phyloP scores from a whole-genome alignment of 169 alveolate genomes.

The Perkinsus chesapeaki region DNA sequence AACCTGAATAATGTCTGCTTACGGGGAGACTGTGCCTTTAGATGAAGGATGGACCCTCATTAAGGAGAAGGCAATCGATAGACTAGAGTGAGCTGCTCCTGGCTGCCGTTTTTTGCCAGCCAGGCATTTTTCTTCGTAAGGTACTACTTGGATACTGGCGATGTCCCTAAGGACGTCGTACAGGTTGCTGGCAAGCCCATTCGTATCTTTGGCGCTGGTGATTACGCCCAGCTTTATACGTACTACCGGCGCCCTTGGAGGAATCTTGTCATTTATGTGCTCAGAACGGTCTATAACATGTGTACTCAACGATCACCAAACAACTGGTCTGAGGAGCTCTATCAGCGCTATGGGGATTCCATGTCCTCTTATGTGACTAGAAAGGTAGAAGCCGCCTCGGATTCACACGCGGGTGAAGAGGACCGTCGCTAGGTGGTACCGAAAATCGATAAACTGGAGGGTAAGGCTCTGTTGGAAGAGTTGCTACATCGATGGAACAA shows the following conservation, averaged over 20 bases:
- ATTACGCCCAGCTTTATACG: slow-evolving; percentile 32
- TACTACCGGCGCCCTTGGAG: not conserved
- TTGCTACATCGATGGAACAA: slow-evolving; percentile 52
- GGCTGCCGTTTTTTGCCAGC: too few relatives aligned
- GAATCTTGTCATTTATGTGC: not conserved
- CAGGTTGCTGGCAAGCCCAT: not conserved
- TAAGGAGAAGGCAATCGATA: slow-evolving; percentile 23
- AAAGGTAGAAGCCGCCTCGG: slow-evolving; percentile 13
- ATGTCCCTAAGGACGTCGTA: not conserved
- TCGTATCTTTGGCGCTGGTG: slow-evolving; percentile 24
- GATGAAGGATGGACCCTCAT: slow-evolving; percentile 35
- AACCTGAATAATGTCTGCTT: not conserved
- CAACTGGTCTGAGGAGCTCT: slow-evolving; percentile 48
- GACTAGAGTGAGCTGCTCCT: slow-evolving; percentile 14
- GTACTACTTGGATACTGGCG: not conserved
- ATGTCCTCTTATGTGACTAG: slow-evolving; percentile 38
- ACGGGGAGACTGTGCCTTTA: slow-evolving; percentile 8
- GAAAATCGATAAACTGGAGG: not conserved
- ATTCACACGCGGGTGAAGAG: not conserved
- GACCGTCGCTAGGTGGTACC: not conserved
- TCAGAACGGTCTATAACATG: slow-evolving; percentile 51
- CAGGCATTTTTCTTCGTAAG: not conserved
- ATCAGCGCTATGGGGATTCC: slow-evolving; percentile 46
- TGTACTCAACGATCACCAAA: slow-evolving; percentile 52
- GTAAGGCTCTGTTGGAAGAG: slow-evolving; percentile 30